A percentile compares a stretch with the other conserved stretches of the same genome.
Conservation (phyloP, 805 yeast species). For the Wickerhamomyces mucosus region DNA sequence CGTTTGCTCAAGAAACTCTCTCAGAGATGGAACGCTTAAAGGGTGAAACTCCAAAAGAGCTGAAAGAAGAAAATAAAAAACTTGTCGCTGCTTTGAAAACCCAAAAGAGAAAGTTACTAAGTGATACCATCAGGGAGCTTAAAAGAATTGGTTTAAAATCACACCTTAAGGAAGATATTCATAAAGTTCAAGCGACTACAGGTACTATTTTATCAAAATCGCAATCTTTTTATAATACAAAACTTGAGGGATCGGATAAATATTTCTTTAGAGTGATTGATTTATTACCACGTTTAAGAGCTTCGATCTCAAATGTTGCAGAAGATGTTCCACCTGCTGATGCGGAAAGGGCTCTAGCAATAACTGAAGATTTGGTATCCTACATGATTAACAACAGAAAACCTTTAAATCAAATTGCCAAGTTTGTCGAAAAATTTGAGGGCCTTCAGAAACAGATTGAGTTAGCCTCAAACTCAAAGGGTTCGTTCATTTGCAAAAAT, state of each 20-base stretch:
- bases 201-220: slow-evolving; percentile 52
- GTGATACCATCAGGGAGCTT: slow-evolving; percentile 68
- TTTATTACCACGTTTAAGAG: slow-evolving; percentile 68
- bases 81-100: slow-evolving; percentile 58
- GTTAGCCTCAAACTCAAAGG: too few species aligned
- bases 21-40: slow-evolving; percentile 53
- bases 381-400: slow-evolving; percentile 44
- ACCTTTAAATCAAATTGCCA: slow-evolving; percentile 28
- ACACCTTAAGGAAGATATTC: slow-evolving; percentile 56
- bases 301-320: slow-evolving; percentile 47
- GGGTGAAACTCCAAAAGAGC: slow-evolving; percentile 66
- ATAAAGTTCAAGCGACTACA: slow-evolving; percentile 50
- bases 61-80: slow-evolving; percentile 69
- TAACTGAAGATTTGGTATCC: slow-evolving; percentile 60
- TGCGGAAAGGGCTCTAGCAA: slow-evolving; percentile 67
- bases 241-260: slow-evolving; percentile 36
- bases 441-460: slow-evolving; percentile 16
- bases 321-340: slow-evolving; percentile 72
- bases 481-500: too few species aligned
- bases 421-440: slow-evolving; percentile 12
- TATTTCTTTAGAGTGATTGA: slow-evolving; percentile 68
- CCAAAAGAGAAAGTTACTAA: slow-evolving; percentile 72
- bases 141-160: slow-evolving; percentile 68
- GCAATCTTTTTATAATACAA: slow-evolving; percentile 31
- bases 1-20: slow-evolving; percentile 43